Conservation (phyloP, 176 grass and related monocot genomes). For the Leersia perrieri region DNA sequence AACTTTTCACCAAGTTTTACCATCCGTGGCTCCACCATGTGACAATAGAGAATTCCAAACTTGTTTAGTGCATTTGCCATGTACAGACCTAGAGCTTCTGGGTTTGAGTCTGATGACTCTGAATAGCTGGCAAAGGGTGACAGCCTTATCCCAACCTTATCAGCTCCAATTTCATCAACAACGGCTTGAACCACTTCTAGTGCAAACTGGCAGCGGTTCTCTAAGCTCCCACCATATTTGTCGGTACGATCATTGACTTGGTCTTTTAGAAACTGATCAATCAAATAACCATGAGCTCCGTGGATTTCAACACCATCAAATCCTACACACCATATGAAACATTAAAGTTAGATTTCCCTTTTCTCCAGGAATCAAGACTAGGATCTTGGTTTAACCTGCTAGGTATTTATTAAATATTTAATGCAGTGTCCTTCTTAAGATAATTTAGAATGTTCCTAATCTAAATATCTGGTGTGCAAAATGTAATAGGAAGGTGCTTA, state of each 20-base stretch:
- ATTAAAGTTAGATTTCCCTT: background rate
- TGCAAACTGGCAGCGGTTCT: slow-evolving; percentile 71
- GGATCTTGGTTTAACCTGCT: slow-evolving; percentile 1
- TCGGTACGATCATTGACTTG: slow-evolving; percentile 67
- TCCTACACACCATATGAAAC: slow-evolving; percentile 36
- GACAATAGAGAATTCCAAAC: slow-evolving; percentile 53
- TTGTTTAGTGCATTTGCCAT: slow-evolving; percentile 64
- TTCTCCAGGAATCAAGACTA: background rate
- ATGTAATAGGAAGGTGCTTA: slow-evolving; percentile 8
- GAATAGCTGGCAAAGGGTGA: slow-evolving; percentile 61
- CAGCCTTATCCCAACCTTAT: slow-evolving; percentile 70
- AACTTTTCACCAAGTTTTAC: slow-evolving; percentile 34
- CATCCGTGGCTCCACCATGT: slow-evolving; percentile 69
- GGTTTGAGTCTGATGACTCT: slow-evolving; percentile 55
- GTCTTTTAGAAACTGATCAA: slow-evolving; percentile 83
- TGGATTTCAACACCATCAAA: slow-evolving; percentile 94
- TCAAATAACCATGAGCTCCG: slow-evolving; percentile 72
- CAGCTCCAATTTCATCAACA: slow-evolving; percentile 65
- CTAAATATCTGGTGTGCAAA: background rate
- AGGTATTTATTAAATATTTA: background rate
- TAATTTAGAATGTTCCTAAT: background rate
- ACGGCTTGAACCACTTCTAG: slow-evolving; percentile 64
- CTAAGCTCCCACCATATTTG: slow-evolving; percentile 64
- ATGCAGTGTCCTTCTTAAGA: background rate
- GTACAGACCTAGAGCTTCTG: slow-evolving; percentile 55